Conservation (phyloP, 345 rosid species). For the Erodium maritimum region DNA sequence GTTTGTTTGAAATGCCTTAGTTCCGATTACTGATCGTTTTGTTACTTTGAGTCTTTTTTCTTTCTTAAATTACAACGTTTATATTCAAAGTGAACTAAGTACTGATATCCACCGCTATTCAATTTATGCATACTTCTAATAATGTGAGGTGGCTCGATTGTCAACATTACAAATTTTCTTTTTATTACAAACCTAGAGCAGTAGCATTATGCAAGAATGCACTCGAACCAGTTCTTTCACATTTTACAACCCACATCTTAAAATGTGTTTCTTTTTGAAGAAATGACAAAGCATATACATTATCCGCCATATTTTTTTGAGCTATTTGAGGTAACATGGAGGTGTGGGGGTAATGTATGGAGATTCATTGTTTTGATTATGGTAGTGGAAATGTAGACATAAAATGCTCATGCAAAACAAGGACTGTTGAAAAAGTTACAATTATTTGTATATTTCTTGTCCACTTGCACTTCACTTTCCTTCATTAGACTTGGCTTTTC, state of each 20-base stretch:
- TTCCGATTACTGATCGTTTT: neutral
- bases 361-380: no score
- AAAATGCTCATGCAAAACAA: no score
- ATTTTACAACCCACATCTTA: neutral
- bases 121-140: no score
- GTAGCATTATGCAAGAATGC: neutral
- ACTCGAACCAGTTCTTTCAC: neutral
- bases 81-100: no score
- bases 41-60: neutral
- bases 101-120: no score
- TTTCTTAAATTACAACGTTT: neutral
- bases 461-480: neutral
- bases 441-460: no score
- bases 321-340: neutral
- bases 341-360: no score
- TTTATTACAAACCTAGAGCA: no score
- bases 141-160: neutral
- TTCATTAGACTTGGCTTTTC: neutral
- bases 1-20: no score
- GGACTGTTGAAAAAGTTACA: no score
- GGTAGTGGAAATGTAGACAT: no score
- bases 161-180: no score
- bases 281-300: neutral
- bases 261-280: neutral
- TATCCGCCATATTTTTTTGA: neutral